Base-by-base conservation (phyloP, 495 filamentous ascomycete genomes). In the Aspergillus asperescens region DNA sequence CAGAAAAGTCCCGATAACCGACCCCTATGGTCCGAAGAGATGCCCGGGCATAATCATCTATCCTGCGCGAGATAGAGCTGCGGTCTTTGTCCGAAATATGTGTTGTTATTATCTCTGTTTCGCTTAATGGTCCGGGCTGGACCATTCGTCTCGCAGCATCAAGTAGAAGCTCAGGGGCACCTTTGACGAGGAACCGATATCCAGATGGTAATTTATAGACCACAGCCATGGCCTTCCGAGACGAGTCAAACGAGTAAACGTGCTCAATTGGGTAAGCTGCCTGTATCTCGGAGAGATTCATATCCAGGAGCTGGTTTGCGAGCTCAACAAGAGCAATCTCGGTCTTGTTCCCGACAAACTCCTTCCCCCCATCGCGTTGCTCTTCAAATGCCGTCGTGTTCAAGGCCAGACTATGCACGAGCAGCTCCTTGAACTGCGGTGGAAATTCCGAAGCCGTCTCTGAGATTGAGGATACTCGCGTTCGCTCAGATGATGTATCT, bases 371-470 rank as follows among this genome's bases (percentile, higher is more conserved):
- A 29, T 80, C 72, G 31, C 74, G 73, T 10, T 79, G 73, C 34
- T 77, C 79, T 53, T 86, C 81, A 54, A 86, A 86, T 7, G 83
- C 83, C 6, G 83, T 86, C 0, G 82, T 82, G 63, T 87, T 87
- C 56, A 84, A 68, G 4, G 77, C 80, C 56, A 84, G 79, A 18
- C 81, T 84, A 55, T 85, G 76, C 38, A 77, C 48, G 27, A 84
- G 62, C 12, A 90, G 62, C 7, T 80, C 73, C 62, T 85, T 88
- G 37, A 47, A 35, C 84, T 81, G 73, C 3, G 75, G 71, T 1
- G 66, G 63, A 2, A 85, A 47, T 12, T 15, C 4, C 27, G 5
- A 5, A 0, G 24, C 7, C 44, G 22, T 47, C 1, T 15, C 44
- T 24, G 28, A 35, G 1, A 47, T 24, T n/a, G 19, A 23, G 8